Evolutionary conservation across 2,329 filamentous ascomycete species (phyloP).

Genomic region (Penicillium occitanis): DNA sequence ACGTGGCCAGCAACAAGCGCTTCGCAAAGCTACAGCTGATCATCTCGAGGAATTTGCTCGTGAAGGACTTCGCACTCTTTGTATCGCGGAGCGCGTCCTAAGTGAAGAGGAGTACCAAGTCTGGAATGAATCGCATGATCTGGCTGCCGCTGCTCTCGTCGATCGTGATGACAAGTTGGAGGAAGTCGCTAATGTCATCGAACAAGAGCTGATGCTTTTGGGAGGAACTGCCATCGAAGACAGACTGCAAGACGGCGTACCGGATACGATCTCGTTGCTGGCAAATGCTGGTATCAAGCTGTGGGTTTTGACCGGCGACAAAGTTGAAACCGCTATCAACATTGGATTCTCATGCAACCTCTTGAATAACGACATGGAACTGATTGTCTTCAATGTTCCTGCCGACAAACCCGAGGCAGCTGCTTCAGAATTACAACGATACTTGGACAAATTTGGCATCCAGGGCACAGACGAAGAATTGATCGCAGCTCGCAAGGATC

Average conservation of each 20-base stretch:
- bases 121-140: constrained; percentile 85
- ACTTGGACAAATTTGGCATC: constrained; percentile 71
- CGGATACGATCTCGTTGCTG: constrained; percentile 88
- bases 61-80: constrained; percentile 91
- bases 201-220: constrained; percentile 81
- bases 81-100: constrained; percentile 81
- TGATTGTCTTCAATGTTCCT: constrained; percentile 83
- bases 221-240: constrained; percentile 98
- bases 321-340: constrained; percentile 99
- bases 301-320: constrained; percentile 97
- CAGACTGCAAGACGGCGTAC: constrained; percentile 92
- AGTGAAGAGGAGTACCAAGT: constrained; percentile 76
- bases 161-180: constrained; percentile 93
- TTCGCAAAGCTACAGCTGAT: constrained; percentile 80
- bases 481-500: constrained; percentile 72
- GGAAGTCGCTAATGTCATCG: constrained; percentile 82
- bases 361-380: constrained; percentile 95
- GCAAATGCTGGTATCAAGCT: constrained; percentile 95
- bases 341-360: constrained; percentile 99
- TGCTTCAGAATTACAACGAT: constrained; percentile 70
- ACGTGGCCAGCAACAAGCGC: constrained; percentile 78
- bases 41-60: constrained; percentile 96
- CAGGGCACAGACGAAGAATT: constrained; percentile 86
- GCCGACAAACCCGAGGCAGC: constrained; percentile 68
- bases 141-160: constrained; percentile 77